phyloP scores from a whole-genome alignment of 306 rosid species.

The Pueraria montana region DNA sequence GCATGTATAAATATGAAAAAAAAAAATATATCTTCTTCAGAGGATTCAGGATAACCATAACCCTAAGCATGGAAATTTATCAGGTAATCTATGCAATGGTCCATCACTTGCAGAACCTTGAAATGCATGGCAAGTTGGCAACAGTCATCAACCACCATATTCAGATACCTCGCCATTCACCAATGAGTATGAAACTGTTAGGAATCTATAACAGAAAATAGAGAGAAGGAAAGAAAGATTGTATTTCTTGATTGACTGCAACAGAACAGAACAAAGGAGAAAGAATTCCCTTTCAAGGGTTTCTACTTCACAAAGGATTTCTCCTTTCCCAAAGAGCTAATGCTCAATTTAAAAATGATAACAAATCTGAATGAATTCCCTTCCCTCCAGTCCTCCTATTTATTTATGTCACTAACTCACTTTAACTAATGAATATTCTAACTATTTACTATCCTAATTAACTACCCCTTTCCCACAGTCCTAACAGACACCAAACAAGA shows the following conservation, averaged over 20 bases:
- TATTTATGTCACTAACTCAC: background rate
- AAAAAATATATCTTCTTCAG: constrained; percentile 6
- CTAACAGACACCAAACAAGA: no score
- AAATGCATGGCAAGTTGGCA: background rate
- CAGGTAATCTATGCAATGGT: no score
- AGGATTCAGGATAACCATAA: constrained; percentile 45
- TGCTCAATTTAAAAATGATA: constrained; percentile 2
- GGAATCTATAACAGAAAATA: background rate
- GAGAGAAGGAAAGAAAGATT: background rate
- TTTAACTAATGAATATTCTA: background rate
- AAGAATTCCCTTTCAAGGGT: background rate
- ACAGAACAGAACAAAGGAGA: background rate
- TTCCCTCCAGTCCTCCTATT: background rate
- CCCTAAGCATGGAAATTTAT: no score
- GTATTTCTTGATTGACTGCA: background rate
- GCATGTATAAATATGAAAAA: no score
- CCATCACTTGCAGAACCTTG: background rate
- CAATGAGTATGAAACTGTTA: background rate
- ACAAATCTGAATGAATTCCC: background rate
- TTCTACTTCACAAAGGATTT: background rate
- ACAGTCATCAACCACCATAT: background rate
- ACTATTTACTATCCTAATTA: no score
- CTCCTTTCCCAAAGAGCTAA: background rate
- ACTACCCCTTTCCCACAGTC: no score
- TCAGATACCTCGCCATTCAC: background rate